Base-by-base conservation (phyloP, 192 early-diverging fungal species). In the Helicostylum pulchrum region DNA sequence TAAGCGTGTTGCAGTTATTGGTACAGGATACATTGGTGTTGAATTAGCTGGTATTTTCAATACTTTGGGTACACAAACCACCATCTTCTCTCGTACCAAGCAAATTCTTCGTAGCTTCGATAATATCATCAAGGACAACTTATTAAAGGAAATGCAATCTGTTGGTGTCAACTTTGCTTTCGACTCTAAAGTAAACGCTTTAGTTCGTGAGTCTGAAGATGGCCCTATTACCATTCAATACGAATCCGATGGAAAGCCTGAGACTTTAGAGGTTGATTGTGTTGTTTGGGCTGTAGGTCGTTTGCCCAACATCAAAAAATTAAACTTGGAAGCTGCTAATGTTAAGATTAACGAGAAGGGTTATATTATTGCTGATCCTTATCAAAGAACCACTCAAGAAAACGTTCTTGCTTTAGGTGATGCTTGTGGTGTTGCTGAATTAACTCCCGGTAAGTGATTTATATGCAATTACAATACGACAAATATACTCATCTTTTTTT, bases 1-100 rank as follows among this genome's bases (percentile, higher is more conserved):
- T 52, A 94, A 95, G 80, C 86, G 88, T 73, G 91, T 96, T n/a
- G 83, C 87, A 42, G 87, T 94, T 21, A 85, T 91, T 21, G 93
- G 93, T 26, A 90, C 93, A 8, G 94, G 96, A 2, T 99, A 99
- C 74, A 99, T 99, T 77, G 97, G 92, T 62, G 78, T 99, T 53
- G 97, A 99, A 72, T 78, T 99, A 9, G 95, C 94, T 7, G 94
- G 95, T 36, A 91, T 99, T 62, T 94, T 98, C 77, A 76, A 90
- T 60, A 77, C 87, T 39, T 81, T 97, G n/a, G 97, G 97, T 52
- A 75, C 90, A 2, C 78, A 94, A 26, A 89, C 90, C 34, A 90
- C 85, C 12, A 81, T 98, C 45, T 88, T 93, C 70, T 90, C 92
- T 47, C 93, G 97, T 60, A 86, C 93, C 39, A 63, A 82, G 63